Evolutionary conservation across 805 yeast genomes (phyloP).

Genomic region (Sugiyamaella valdiviana): DNA sequence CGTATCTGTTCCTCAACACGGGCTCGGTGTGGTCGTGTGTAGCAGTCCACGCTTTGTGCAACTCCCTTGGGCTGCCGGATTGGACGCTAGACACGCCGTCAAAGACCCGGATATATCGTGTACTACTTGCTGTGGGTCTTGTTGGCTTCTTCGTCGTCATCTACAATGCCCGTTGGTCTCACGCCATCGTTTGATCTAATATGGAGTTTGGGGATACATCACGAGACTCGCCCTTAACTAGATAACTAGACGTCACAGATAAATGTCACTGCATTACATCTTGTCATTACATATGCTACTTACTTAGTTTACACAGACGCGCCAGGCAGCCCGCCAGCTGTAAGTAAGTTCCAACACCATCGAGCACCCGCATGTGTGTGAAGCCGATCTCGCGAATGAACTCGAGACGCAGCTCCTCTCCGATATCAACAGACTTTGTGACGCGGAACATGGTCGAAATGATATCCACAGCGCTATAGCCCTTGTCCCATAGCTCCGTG

Average conservation of each 20-base stretch:
- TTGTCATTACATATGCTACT: neutral
- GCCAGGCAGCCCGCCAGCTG: slow-evolving; percentile 83
- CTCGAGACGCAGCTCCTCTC: slow-evolving; percentile 68
- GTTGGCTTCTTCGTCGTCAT: slow-evolving; percentile 30
- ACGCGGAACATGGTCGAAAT: slow-evolving; percentile 88
- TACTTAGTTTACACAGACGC: slow-evolving; percentile 31
- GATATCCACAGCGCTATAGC: slow-evolving; percentile 89
- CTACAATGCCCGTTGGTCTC: slow-evolving; percentile 1
- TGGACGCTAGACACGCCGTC: slow-evolving; percentile 10
- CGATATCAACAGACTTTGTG: slow-evolving; percentile 56
- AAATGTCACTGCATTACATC: no score
- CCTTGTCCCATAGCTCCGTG: slow-evolving; percentile 74
- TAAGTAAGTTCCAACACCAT: slow-evolving; percentile 83
- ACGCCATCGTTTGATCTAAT: neutral
- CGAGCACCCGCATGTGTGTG: slow-evolving; percentile 85
- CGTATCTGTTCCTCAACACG: slow-evolving; percentile 47
- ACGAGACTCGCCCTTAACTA: no score
- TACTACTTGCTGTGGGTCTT: slow-evolving; percentile 40
- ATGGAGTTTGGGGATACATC: no score
- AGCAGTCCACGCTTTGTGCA: slow-evolving; percentile 60
- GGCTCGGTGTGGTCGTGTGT: slow-evolving; percentile 52
- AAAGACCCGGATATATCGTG: slow-evolving; percentile 17
- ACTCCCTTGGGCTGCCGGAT: slow-evolving; percentile 61
- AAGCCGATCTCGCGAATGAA: slow-evolving; percentile 82
- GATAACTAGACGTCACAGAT: no score